Percentiles rank a stretch among this genome's conserved stretches.
Conservation (phyloP, 768 basidiomycete species). For the Suillus clintonianus region DNA sequence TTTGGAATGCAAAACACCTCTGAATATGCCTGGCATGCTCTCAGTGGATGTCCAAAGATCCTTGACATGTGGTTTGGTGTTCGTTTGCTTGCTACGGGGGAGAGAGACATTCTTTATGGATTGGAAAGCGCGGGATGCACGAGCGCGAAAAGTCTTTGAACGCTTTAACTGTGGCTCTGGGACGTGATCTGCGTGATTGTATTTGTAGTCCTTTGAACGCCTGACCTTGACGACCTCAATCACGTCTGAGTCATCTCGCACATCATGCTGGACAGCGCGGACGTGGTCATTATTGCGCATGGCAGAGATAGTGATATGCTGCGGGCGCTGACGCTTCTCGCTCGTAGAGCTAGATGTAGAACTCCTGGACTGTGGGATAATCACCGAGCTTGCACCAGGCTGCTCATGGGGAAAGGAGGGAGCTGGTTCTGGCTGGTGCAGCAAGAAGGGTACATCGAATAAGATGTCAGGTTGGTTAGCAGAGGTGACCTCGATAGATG, state of each 20-base stretch:
- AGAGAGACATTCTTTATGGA: constrained; percentile 44
- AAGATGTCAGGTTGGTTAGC: constrained; percentile 26
- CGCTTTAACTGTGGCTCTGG: constrained; percentile 28
- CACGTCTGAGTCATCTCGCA: constrained; percentile 53
- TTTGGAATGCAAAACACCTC: constrained; percentile 12
- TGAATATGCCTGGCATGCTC: constrained; percentile 26
- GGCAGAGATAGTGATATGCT: constrained; percentile 21
- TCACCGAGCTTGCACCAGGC: constrained; percentile 9
- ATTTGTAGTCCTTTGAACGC: constrained; percentile 30
- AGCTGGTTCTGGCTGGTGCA: constrained; percentile 14
- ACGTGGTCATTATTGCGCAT: constrained; percentile 17
- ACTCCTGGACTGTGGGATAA: background rate
- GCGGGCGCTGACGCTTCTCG: constrained; percentile 33
- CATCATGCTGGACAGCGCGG: constrained; percentile 23
- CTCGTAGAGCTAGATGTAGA: constrained; percentile 20
- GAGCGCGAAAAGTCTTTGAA: constrained; percentile 45
- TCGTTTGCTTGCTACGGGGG: constrained; percentile 28
- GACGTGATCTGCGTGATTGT: background rate
- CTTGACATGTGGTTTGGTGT: constrained; percentile 40
- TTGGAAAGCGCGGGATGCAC: constrained; percentile 48
- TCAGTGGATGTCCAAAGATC: constrained; percentile 37
- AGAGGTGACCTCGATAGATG: constrained; percentile 12
- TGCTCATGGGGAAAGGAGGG: constrained; percentile 9
- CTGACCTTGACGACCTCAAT: constrained; percentile 63
- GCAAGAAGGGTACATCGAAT: constrained; percentile 33